Conservation (phyloP, 805 yeast genomes). For the Cephaloascus albidus region DNA sequence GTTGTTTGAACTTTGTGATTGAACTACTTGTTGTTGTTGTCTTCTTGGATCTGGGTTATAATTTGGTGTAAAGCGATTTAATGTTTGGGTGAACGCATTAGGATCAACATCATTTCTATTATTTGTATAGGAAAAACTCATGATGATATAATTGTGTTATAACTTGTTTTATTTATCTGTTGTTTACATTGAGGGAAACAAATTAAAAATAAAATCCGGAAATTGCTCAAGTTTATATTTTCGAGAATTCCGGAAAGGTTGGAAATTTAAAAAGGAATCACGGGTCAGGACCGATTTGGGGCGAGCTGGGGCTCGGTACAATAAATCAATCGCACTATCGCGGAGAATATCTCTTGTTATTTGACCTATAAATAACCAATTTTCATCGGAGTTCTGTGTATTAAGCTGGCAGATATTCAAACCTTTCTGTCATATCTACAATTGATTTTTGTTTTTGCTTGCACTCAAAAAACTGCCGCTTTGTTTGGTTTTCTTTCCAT, state of each 20-base stretch:
- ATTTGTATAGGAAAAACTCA: not conserved
- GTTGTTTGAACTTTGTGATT: not conserved
- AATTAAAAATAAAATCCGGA: not conserved
- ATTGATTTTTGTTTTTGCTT: no score
- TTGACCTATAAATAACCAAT: no score
- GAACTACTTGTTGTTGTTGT: not conserved
- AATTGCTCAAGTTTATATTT: not conserved
- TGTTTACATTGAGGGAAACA: not conserved
- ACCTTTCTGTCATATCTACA: no score
- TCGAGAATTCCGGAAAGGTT: not conserved
- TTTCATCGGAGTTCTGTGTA: no score
- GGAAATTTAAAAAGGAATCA: not conserved
- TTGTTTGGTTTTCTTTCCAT: no score
- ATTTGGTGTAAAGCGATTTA: not conserved
- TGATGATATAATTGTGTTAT: not conserved
- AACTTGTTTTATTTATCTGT: not conserved
- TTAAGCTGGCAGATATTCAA: no score
- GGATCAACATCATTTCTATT: not conserved
- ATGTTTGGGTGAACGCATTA: not conserved
- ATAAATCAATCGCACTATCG: no score
- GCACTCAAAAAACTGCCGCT: no score
- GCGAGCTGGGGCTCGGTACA: not conserved
- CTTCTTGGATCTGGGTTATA: not conserved
- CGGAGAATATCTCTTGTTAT: no score
- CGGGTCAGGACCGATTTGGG: not conserved